phyloP scores from a whole-genome alignment of 805 yeast genomes.

The Sporopachydermia lactativora region DNA sequence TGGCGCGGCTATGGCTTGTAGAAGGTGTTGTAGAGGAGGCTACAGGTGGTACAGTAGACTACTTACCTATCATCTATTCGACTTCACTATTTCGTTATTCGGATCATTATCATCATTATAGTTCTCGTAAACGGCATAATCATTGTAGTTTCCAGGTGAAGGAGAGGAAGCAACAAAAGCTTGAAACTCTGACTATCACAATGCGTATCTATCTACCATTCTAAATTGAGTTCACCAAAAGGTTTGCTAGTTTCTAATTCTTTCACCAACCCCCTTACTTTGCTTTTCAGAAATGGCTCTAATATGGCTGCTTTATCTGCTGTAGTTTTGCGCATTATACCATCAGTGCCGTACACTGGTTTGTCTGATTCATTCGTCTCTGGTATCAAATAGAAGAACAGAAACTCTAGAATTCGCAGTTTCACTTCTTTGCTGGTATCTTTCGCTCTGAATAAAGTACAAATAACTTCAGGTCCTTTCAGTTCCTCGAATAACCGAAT shows the following conservation, averaged over 20 bases:
- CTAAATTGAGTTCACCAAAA: conserved; percentile 32
- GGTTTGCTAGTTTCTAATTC: conserved; percentile 33
- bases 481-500: conserved; percentile 44
- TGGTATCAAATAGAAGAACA: conserved; percentile 54
- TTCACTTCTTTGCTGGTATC: conserved; percentile 37
- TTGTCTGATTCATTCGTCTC: conserved; percentile 24
- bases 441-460: conserved; percentile 27
- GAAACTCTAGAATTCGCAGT: conserved; percentile 51
- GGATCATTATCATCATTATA: too few relatives aligned
- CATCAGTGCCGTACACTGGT: conserved; percentile 8
- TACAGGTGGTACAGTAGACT: too few relatives aligned
- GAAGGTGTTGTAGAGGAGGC: too few relatives aligned
- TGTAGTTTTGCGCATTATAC: conserved; percentile 23
- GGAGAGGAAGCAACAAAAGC: too few relatives aligned
- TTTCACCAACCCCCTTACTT: conserved; percentile 31
- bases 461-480: conserved; percentile 40
- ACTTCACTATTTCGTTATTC: too few relatives aligned
- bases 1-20: too few relatives aligned
- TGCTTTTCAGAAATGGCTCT: conserved; percentile 25
- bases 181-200: conserved; percentile 4
- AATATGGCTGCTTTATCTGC: conserved; percentile 30
- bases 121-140: too few relatives aligned
- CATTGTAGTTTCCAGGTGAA: too few relatives aligned
- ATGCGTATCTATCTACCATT: conserved; percentile 24
- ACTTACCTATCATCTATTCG: too few relatives aligned